Evolutionary conservation across 768 basidiomycete genomes (phyloP).

Genomic region (Exidia glandulosa): DNA sequence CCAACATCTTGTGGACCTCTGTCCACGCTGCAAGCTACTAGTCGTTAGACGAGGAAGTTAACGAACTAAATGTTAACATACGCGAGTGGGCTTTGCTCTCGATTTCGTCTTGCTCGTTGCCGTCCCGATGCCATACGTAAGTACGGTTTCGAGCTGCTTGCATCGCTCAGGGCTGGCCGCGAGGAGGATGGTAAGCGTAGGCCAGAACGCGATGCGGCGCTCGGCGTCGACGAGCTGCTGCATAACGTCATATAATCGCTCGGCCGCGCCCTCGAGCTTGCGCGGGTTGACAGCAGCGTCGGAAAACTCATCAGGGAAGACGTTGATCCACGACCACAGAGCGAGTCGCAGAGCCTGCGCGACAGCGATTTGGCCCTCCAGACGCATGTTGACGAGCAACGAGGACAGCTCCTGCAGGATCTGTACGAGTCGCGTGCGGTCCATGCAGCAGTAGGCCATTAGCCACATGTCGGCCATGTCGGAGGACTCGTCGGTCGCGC

Average conservation of each 20-base stretch:
- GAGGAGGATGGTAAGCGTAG: conserved; percentile 63
- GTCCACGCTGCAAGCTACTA: background rate
- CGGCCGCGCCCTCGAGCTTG: conserved; percentile 67
- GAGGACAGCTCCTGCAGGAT: conserved; percentile 74
- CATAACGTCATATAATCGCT: conserved; percentile 76
- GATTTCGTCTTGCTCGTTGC: background rate
- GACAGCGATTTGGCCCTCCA: conserved; percentile 59
- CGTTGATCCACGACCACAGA: conserved; percentile 85
- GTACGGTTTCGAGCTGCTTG: conserved; percentile 24
- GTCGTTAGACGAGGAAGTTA: background rate
- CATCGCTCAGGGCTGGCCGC: conserved; percentile 69
- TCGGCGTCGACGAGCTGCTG: conserved; percentile 34
- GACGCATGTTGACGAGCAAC: conserved; percentile 71
- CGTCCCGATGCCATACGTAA: background rate
- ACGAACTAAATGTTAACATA: no score
- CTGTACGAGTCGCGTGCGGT: conserved; percentile 54
- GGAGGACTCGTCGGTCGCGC: conserved; percentile 18
- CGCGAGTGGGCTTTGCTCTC: background rate
- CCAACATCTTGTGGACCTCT: conserved; percentile 48
- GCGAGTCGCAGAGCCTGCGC: conserved; percentile 64
- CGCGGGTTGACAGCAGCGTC: conserved; percentile 54
- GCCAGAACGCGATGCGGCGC: conserved; percentile 58
- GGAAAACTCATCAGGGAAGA: conserved; percentile 68
- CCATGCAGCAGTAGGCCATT: conserved; percentile 66
- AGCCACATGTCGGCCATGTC: conserved; percentile 64